Evolutionary conservation across 139 green algal species (phyloP), one percentile per base, ranked within the genome.

Genomic region (Gonium pectorale): DNA sequence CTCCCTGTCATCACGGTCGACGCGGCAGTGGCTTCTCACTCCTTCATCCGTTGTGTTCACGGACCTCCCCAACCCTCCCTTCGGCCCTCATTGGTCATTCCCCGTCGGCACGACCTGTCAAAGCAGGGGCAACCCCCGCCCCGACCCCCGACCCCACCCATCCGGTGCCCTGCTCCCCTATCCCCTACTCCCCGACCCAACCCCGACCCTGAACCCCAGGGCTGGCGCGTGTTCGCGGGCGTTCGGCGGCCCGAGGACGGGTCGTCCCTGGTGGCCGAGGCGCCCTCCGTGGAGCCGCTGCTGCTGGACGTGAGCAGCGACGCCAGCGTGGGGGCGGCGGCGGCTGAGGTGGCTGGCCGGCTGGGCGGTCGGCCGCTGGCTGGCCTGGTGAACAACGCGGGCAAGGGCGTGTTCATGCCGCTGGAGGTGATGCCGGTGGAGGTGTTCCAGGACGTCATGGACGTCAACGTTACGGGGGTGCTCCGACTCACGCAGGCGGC

Each of bases 381-480:
- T 3, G 80, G 67, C 37, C 41, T 86, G 80, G 67, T 86, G 0
- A 86, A 86, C 38, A 86, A 86, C 29, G 80, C 80, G 17, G 80
- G 80, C 31, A 79, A 86, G 43, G 77, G 67, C 7, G 8, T 78
- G 27, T 70, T 79, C 35, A 24, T 70, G 49, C 80, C 80, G 0
- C 49, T 86, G 38, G 80, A 86, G 80, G 7, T 83, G 5, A 83
- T 83, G 31, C 33, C 62, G 19, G 27, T 64, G 33, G 41, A 54
- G 40, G 38, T 67, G 49, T 85, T 85, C 8, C 64, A 85, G 0
- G 79, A 75, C 29, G 64, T 77, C 22, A 44, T 85, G 44, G 46
- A 49, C 35, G 79, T 85, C 35, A 85, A 85, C 49, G 31, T 85
- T 11, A 60, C 49, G 19, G 79, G 79, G 24, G 64, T 85, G 31